A percentile compares a stretch with the other conserved stretches of the same genome.
Conservation (phyloP, 2,329 filamentous ascomycete species). For the Tolypocladium guangdongense region DNA sequence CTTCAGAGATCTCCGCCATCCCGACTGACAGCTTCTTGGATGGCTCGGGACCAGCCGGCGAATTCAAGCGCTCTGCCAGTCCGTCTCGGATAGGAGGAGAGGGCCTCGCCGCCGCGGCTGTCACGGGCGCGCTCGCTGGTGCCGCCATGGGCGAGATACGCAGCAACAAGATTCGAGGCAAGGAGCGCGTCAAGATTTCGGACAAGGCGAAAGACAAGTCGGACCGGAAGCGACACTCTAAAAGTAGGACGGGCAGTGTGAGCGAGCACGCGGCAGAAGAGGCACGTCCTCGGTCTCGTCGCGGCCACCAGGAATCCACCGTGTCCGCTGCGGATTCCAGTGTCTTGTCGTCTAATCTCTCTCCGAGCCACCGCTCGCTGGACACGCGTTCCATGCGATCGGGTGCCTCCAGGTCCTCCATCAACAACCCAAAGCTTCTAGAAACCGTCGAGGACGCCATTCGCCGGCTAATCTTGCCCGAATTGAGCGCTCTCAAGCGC, state of each 20-base stretch:
- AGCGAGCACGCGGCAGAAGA: conserved; percentile 37
- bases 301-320: conserved; percentile 39
- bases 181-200: conserved; percentile 29
- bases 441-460: conserved; percentile 93
- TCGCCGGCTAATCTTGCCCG: conserved; percentile 76
- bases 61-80: conserved; percentile 29
- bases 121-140: conserved; percentile 20
- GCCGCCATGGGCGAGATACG: conserved; percentile 30
- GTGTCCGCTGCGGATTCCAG: conserved; percentile 44
- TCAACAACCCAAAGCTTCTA: conserved; percentile 84
- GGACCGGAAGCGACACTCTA: conserved; percentile 36
- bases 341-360: conserved; percentile 40
- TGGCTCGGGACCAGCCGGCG: conserved; percentile 37
- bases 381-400: conserved; percentile 44
- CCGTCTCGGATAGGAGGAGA: conserved; percentile 26
- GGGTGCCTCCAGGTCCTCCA: conserved; percentile 54
- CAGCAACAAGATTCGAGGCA: conserved; percentile 34
- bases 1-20: conserved; percentile 79
- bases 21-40: conserved; percentile 52
- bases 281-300: conserved; percentile 39
- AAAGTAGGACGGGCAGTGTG: conserved; percentile 38
- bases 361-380: conserved; percentile 43
- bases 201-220: conserved; percentile 35
- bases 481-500: conserved; percentile 82
- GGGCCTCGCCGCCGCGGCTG: conserved; percentile 23